A percentile compares a stretch with the other conserved stretches of the same genome.
Conservation (phyloP, 257 asterid genomes). For the Salvia splendens region DNA sequence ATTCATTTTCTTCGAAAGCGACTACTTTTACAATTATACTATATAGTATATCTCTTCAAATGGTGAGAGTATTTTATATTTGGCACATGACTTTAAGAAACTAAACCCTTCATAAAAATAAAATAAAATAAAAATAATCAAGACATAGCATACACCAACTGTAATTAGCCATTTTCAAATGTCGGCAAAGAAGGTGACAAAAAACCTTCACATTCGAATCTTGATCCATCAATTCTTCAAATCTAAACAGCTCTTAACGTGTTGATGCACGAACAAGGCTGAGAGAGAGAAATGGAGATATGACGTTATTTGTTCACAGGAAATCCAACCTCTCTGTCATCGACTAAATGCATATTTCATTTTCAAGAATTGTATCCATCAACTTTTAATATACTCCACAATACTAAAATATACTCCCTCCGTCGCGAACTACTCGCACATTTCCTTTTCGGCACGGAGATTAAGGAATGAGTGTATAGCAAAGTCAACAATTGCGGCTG, state of each 20-base stretch:
- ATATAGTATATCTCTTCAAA: background rate
- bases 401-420: no score
- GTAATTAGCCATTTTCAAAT: conserved; percentile 1
- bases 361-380: conserved; percentile 11
- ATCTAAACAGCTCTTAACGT: conserved; percentile 45
- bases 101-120: background rate
- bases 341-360: conserved; percentile 16
- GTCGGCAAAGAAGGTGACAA: conserved; percentile 28
- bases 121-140: background rate
- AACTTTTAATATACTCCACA: background rate
- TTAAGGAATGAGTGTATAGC: no score
- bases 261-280: conserved; percentile 41
- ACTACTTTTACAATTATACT: background rate
- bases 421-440: no score
- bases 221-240: conserved; percentile 30
- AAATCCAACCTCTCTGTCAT: conserved; percentile 20
- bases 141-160: conserved; percentile 1
- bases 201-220: conserved; percentile 28
- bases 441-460: no score
- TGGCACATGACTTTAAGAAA: background rate
- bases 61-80: background rate
- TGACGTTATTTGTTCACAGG: conserved; percentile 20
- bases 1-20: background rate
- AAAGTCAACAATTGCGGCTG: no score
- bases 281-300: conserved; percentile 6